Evolutionary conservation across 2,329 filamentous ascomycete genomes (phyloP), one percentile per base, ranked within the genome.

Genomic region (Paecilomyces sp.): DNA sequence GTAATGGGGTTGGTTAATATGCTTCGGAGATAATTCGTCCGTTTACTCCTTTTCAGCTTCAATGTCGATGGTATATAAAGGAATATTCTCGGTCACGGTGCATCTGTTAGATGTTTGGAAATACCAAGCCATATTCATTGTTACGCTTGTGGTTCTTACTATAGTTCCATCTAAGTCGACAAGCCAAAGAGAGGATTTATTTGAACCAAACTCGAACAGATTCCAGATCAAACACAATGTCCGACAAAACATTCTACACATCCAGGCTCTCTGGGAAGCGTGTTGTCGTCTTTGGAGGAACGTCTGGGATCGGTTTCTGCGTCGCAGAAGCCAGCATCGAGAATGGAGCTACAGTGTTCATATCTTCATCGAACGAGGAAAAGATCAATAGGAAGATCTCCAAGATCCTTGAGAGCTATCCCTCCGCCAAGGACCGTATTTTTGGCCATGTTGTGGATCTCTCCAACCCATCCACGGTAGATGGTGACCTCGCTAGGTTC

Each of bases 311-410:
- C 64, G 57, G 61, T 61, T 28, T 62, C 63, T 12, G 57, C 28
- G 4, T 34, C 28, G 57, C 63, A 64, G 63, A 68, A 68, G 7
- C 66, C 66, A 6, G 66, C 65, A 50, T 68, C 66, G 28, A 57
- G 57, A 33, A 30, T 55, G 50, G 50, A 15, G 50, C 50, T 52
- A 52, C 50, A 18, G 50, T 52, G 18, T 11, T 52, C 50, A 52
- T 52, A 12, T 15, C 50, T 18, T 52, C 50, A 12, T 52, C 50
- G 7, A 22, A 13, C 18, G 13, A 22, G 18, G 50, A 52, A 52
- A 22, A 28, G 18, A 28, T 52, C 50, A 7, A 52, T 15, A 24
- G 18, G 8, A 12, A n/a, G 11, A 28, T 52, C n/a, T 52, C 50
- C 22, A 15, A n/a, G 15, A 52, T 52, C n/a, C 8, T 24, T 18